Percentiles rank a stretch among this genome's conserved stretches.
Conservation (phyloP, 176 grass and related monocot genomes). For the Elymus sibiricus region DNA sequence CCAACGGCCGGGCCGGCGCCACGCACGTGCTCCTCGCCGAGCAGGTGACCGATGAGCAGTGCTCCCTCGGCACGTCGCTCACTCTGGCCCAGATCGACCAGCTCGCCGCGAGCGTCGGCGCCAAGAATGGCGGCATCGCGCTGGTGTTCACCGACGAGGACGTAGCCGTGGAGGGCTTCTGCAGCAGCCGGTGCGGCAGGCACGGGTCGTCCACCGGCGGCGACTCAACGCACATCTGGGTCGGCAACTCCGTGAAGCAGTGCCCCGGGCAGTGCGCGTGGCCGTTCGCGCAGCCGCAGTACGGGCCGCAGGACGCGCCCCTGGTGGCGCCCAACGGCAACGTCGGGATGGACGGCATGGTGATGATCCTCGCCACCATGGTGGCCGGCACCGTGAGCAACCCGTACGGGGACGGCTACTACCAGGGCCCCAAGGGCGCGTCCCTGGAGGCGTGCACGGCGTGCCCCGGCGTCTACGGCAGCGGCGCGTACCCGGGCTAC, state of each 20-base stretch:
- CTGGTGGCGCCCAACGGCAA: conserved; percentile 56
- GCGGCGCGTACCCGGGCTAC: conserved; percentile 49
- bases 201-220: conserved; percentile 1
- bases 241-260: conserved; percentile 45
- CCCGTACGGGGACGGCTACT: conserved; percentile 47
- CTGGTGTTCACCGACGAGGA: conserved; percentile 44
- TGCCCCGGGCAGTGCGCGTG: conserved; percentile 64
- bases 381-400: conserved; percentile 59
- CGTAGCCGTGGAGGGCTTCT: conserved; percentile 54
- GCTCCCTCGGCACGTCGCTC: conserved; percentile 44
- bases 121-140: conserved; percentile 21
- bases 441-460: conserved; percentile 53
- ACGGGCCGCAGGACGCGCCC: conserved; percentile 51
- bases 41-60: conserved; percentile 39
- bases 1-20: neutral
- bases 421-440: conserved; percentile 45
- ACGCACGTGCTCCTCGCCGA: conserved; percentile 30
- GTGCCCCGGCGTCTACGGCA: conserved; percentile 55
- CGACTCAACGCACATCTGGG: conserved; percentile 40
- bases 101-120: conserved; percentile 21
- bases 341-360: conserved; percentile 54
- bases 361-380: conserved; percentile 50
- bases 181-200: conserved; percentile 56
- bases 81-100: conserved; percentile 35
- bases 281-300: conserved; percentile 56